Evolutionary conservation across 2,329 filamentous ascomycete species (phyloP), one percentile per base, ranked within the genome.

Genomic region (Aureobasidium namibiae): DNA sequence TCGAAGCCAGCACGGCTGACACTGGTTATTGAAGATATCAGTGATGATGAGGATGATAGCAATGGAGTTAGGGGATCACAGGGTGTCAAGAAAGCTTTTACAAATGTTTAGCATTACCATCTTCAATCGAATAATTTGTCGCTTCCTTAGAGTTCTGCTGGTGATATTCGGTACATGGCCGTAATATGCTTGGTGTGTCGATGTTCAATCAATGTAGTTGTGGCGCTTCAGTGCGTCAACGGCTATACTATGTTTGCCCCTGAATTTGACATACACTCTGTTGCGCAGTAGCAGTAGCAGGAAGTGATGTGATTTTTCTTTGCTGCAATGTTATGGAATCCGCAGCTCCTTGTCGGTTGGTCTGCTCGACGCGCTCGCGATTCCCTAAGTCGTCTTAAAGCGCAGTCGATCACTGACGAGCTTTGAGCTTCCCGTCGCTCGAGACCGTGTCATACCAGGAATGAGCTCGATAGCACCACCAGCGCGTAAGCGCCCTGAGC

Each of bases 21-120:
- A 9, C 23, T 56, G 16, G 31, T 58, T 16, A 58, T 58, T 10
- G 54, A 58, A 13, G 54, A 58, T 8, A 49, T 58, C 24, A 58
- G 42, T 7, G 44, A 49, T 24, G 44, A 49, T n/a, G 54, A 58
- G 29, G 54, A 48, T 3, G 54, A 49, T 10, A 33, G 3, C 7
- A 26, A 45, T n/a, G n/a, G 16, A 13, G 14, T 18, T 9, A 48
- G 41, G 7, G 34, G n/a, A 10, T 31, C 34, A 39, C 16, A 21
- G 11, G 52, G 24, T 4, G 4, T 33, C 21, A 45, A 13, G 10
- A n/a, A 49, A 24, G 29, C 33, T 21, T 58, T 31, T 42, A 48
- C 54, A 34, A 39, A 49, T 49, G 3, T 58, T 31, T 58, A 33
- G 23, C 9, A 38, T 45, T 36, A 5, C 46, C 26, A 3, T 16